These are phyloP conservation scores for Ophiosphaerella korrae DNA, from an alignment of 2,329 filamentous ascomycete genomes.

Conservation along the genomic window DNA sequence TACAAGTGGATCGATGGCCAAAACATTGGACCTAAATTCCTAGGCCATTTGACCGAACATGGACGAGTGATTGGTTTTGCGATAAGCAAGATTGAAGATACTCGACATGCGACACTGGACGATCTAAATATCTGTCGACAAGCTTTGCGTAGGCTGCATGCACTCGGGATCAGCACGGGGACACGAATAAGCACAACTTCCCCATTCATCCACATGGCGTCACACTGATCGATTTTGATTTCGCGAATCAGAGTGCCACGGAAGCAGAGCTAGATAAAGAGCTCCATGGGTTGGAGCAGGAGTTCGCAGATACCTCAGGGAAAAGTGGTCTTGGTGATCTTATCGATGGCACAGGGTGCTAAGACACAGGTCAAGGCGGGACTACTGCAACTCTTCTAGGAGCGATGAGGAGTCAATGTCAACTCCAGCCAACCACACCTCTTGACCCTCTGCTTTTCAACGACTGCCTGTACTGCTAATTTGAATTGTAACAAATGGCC, in stretches of 20 bases:
- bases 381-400: not conserved
- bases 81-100: constrained; percentile 30
- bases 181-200: constrained; percentile 9
- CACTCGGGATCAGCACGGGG: constrained; percentile 5
- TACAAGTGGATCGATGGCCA: constrained; percentile 46
- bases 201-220: constrained; percentile 1
- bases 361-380: not conserved
- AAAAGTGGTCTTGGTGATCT: not conserved
- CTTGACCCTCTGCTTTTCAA: too few species aligned
- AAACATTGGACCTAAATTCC: constrained; percentile 46
- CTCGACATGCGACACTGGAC: constrained; percentile 1
- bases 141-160: constrained; percentile 2
- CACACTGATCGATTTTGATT: constrained; percentile 6
- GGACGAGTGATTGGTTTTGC: constrained; percentile 50
- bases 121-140: constrained; percentile 5
- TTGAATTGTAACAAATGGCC: too few species aligned
- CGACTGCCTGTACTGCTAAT: too few species aligned
- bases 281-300: not conserved
- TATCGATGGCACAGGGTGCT: not conserved
- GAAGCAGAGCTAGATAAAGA: not conserved
- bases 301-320: not conserved
- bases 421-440: too few species aligned
- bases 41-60: constrained; percentile 48
- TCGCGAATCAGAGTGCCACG: not conserved
- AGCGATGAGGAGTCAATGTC: too few species aligned